A percentile compares a stretch with the other conserved stretches of the same genome.
These are phyloP conservation scores for Yarrowia galli DNA, from an alignment of 1,139 yeast genomes.

Conservation along the genomic window DNA sequence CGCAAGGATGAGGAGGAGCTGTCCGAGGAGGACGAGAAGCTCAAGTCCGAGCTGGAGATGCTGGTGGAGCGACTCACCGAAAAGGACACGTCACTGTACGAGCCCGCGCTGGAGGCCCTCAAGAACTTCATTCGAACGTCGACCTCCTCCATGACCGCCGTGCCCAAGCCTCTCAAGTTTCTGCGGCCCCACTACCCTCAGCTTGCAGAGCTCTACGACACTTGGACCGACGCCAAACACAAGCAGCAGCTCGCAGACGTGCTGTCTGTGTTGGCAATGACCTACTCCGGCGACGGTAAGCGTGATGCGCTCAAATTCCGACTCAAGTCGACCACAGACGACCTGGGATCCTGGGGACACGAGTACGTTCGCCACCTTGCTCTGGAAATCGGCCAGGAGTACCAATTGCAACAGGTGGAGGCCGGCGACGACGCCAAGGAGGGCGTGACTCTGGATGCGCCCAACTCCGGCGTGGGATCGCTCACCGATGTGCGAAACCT, in stretches of 20 bases:
- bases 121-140: conserved; percentile 86
- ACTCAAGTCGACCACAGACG: conserved; percentile 66
- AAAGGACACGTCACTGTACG: conserved; percentile 60
- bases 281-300: conserved; percentile 84
- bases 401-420: conserved; percentile 45
- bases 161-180: conserved; percentile 96
- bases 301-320: conserved; percentile 85
- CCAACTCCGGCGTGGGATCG: conserved; percentile 3
- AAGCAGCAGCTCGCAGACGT: conserved; percentile 75
- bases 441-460: conserved; percentile 39
- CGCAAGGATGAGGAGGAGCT: conserved; percentile 71
- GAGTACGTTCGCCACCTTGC: conserved; percentile 97
- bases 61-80: conserved; percentile 79
- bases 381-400: conserved; percentile 89
- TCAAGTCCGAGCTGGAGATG: conserved; percentile 85
- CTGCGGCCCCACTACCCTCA: conserved; percentile 83
- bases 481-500: conserved; percentile 61
- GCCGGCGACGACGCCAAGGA: conserved; percentile 64
- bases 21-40: conserved; percentile 90
- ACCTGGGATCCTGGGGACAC: conserved; percentile 94
- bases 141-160: conserved; percentile 98
- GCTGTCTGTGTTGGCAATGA: conserved; percentile 93
- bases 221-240: conserved; percentile 60
- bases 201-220: conserved; percentile 68
- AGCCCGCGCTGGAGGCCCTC: conserved; percentile 67